Percentiles rank a stretch among this genome's conserved stretches.
phyloP scores from a whole-genome alignment of 495 filamentous ascomycete genomes.

The Annulohypoxylon moriforme region DNA sequence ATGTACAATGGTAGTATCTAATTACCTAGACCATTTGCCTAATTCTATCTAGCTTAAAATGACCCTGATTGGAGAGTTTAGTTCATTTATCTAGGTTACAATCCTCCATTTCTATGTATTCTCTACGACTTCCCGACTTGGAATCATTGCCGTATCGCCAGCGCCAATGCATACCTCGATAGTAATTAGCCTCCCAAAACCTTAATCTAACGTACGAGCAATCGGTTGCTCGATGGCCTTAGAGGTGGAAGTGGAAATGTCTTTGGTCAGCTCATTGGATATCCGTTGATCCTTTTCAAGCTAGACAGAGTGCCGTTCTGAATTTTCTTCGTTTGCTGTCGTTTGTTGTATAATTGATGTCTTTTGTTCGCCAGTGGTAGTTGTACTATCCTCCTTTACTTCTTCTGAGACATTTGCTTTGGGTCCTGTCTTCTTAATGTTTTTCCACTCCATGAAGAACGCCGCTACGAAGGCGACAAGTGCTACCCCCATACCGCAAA shows the following conservation, averaged over 20 bases:
- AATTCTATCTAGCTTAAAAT: neutral
- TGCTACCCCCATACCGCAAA: constrained; percentile 64
- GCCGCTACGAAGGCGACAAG: constrained; percentile 63
- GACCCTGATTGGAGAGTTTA: constrained; percentile 1
- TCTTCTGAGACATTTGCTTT: constrained; percentile 1
- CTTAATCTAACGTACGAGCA: neutral
- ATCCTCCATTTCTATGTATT: neutral
- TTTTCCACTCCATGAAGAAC: constrained; percentile 70
- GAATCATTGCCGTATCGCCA: constrained; percentile 14
- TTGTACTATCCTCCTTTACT: constrained; percentile 1
- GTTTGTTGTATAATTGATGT: neutral
- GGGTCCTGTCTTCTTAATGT: constrained; percentile 60
- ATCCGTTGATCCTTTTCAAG: constrained; percentile 13
- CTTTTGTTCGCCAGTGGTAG: constrained; percentile 16
- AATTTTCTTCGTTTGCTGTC: neutral
- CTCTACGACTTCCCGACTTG: neutral
- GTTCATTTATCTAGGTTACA: neutral
- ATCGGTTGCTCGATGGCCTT: constrained; percentile 6
- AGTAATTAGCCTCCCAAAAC: neutral
- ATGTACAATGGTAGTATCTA: neutral
- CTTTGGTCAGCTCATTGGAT: constrained; percentile 15
- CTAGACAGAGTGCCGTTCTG: constrained; percentile 6
- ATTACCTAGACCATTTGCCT: neutral
- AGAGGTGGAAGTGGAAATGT: neutral
- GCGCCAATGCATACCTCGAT: neutral